Conservation (phyloP, 352 stramenopile genomes). For the Globisporangium apiculatum region DNA sequence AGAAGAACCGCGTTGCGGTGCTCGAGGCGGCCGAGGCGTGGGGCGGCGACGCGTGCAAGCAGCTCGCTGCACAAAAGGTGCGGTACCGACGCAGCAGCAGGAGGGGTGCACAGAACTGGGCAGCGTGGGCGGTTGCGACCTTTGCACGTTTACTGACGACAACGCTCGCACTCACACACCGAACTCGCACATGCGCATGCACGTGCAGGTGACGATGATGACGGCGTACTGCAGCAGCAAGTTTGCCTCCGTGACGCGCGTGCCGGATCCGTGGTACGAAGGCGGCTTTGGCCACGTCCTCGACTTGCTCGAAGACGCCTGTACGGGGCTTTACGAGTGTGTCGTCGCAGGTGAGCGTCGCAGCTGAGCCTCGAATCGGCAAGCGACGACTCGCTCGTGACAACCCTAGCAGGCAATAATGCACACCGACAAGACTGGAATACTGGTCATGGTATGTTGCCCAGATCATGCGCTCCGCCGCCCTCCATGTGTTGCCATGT, state of each 20-base stretch:
- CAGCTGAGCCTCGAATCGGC: too few species aligned
- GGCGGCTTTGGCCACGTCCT: slow-evolving; percentile 87
- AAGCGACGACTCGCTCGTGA: too few species aligned
- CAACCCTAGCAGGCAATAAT: too few species aligned
- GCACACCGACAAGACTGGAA: too few species aligned
- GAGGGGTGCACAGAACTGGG: too few species aligned
- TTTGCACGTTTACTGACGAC: neutral
- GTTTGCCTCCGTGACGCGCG: slow-evolving; percentile 47
- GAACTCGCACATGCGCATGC: neutral
- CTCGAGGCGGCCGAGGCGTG: slow-evolving; percentile 75
- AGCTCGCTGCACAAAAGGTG: slow-evolving; percentile 54
- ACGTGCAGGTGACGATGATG: slow-evolving; percentile 72
- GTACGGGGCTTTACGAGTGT: slow-evolving; percentile 63
- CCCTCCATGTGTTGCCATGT: too few species aligned
- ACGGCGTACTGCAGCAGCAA: slow-evolving; percentile 63
- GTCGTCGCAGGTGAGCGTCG: slow-evolving; percentile 18
- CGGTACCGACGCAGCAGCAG: too few species aligned
- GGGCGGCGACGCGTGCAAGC: slow-evolving; percentile 49
- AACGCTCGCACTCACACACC: neutral
- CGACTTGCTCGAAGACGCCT: slow-evolving; percentile 86
- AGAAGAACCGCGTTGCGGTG: slow-evolving; percentile 77
- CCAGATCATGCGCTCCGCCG: too few species aligned
- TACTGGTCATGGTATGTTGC: too few species aligned
- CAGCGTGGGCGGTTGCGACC: neutral
- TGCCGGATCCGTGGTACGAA: slow-evolving; percentile 84